Evolutionary conservation across 2,329 filamentous ascomycete genomes (phyloP).

Genomic region (Ophiostoma sp.): DNA sequence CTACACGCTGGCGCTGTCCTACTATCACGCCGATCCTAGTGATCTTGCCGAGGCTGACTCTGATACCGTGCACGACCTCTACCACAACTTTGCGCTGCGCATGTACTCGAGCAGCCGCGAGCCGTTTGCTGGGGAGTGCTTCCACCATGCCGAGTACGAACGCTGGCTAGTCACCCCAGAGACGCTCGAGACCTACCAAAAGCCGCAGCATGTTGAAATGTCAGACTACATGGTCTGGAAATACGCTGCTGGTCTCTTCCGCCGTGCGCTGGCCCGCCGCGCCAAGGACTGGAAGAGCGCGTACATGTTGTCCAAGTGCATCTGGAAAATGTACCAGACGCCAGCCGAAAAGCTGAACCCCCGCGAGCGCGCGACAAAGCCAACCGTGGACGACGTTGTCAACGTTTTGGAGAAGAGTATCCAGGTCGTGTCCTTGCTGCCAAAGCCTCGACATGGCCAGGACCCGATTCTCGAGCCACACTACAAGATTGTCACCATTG

Average conservation of each 20-base stretch:
- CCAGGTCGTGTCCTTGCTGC: slow-evolving; percentile 45
- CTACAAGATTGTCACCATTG: slow-evolving; percentile 78
- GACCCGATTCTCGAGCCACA: slow-evolving; percentile 87
- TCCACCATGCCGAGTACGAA: slow-evolving; percentile 52
- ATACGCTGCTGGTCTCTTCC: slow-evolving; percentile 52
- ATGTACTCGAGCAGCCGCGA: slow-evolving; percentile 58
- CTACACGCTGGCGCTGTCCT: slow-evolving; percentile 57
- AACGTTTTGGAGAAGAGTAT: slow-evolving; percentile 47
- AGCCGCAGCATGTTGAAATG: slow-evolving; percentile 51
- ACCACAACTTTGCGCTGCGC: slow-evolving; percentile 56
- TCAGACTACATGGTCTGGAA: slow-evolving; percentile 57
- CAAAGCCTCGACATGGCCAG: slow-evolving; percentile 51
- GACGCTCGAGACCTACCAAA: slow-evolving; percentile 48
- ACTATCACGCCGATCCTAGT: slow-evolving; percentile 43
- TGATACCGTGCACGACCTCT: slow-evolving; percentile 53
- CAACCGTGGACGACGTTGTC: slow-evolving; percentile 42
- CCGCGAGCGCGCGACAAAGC: slow-evolving; percentile 38
- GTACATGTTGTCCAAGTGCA: slow-evolving; percentile 57
- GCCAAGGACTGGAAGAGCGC: slow-evolving; percentile 55
- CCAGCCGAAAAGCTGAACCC: slow-evolving; percentile 40
- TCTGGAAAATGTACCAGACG: slow-evolving; percentile 59
- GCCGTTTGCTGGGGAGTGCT: slow-evolving; percentile 58
- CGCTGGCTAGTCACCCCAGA: slow-evolving; percentile 51
- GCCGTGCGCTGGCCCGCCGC: slow-evolving; percentile 49
- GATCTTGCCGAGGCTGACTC: slow-evolving; percentile 40